Evolutionary conservation across 208 protist species (phyloP), one percentile per base, ranked within the genome.

Genomic region (Trypanosoma mega): DNA sequence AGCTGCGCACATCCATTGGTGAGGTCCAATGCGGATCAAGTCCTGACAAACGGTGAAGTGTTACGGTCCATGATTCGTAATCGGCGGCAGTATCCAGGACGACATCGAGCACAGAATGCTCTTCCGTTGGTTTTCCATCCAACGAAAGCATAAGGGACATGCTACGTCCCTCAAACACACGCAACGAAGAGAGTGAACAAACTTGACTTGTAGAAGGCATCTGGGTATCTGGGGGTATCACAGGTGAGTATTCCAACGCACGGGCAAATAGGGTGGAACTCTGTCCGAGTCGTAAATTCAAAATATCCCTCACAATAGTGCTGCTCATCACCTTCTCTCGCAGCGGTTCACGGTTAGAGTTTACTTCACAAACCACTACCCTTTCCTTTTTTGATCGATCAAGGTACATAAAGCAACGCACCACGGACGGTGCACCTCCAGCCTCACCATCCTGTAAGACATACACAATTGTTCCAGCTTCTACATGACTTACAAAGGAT

Each of bases 51-150:
- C 57, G 63, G 20, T 70, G 63, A 21, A 70, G 12, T 30, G 63
- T 61, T 26, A 70, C 63, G 1, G 59, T 30, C 63, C 63, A 70
- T n/a, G 63, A 36, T 23, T 70, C 63, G 43, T 68, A 70, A 47
- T 70, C 60, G 11, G 36, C 34, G 12, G 27, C 29, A 2, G 7
- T 37, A 27, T 54, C 14, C 12, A 30, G 26, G 11, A 70, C 37
- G 18, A 70, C 1, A 43, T 70, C 63, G 20, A 59, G 36, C n/a
- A 8, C 18, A 9, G 41, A 49, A 2, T 12, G 21, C 12, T 70
- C 37, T n/a, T 56, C n/a, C n/a, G n/a, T n/a, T n/a, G n/a, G n/a
- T 18, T 24, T 33, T 55, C n/a, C 37, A 1, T 1, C 16, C 1
- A 2, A 18, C 1, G 1, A 7, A 20, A 44, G 9, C 33, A 55